Base-by-base conservation (phyloP, 1,284 basidiomycete species). In the Apiotrichum montevideense region DNA sequence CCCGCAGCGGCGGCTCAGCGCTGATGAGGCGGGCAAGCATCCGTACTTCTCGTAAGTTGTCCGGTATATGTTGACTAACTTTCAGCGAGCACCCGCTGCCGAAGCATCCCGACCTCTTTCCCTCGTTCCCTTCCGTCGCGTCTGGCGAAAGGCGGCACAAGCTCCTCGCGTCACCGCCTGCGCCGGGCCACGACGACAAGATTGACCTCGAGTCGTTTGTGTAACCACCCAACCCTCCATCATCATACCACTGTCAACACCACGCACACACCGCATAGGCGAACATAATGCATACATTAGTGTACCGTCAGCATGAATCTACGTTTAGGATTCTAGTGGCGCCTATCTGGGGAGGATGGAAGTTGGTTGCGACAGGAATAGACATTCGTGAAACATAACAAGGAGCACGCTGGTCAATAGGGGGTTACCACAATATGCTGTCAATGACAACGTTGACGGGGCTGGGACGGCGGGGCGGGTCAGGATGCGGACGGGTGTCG, bases 41-140 rank as follows among this genome's bases (percentile, higher is more conserved):
- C 85, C 87, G 2, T 99, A 94, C 75, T 99, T 98, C 74, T 84
- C 79, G 92, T 93, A 57, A 54, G 85, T 79, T 11, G 10, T 7
- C 46, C 43, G 37, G 8, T 39, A 8, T 21, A 44, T n/a, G 15
- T 45, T 10, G 4, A 35, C 14, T 42, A 35, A 46, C n/a, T 11
- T n/a, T 4, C 67, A 94, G 90, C 4, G 96, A 99, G 77, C 86
- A 89, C 1, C 96, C 96, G 0, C 76, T 88, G 42, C 95, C 96
- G 0, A 98, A 98, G 68, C 95, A 98, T 74, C 91, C 93, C n/a
- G 93, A 97, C 69, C 79, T 95, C 54, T 98, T 99, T 75, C 85
- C 90, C 2, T 95, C 90, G 2, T 99, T 98, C 76, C 96, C 96
- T 14, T 94, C 90, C 43, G 84, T 88, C 21, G 96, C 96, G n/a